Conservation (phyloP, 2,329 filamentous ascomycete genomes). For the Pseudogymnoascus sp. region DNA sequence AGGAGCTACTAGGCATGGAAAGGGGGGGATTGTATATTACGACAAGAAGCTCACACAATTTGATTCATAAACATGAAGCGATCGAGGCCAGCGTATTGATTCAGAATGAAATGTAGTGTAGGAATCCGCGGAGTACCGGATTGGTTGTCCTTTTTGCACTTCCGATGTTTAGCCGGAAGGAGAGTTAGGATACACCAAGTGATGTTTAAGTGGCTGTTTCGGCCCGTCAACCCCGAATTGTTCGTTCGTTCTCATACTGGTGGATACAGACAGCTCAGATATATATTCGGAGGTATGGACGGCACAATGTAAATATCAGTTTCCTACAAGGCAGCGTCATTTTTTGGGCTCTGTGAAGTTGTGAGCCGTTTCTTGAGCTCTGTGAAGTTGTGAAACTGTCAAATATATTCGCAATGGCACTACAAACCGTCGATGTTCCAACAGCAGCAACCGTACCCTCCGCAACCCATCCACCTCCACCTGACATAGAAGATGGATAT, state of each 20-base stretch:
- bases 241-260: not conserved
- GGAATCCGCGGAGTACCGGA: not conserved
- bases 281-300: constrained; percentile 2
- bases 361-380: not conserved
- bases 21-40: not conserved
- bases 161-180: not conserved
- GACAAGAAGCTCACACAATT: not conserved
- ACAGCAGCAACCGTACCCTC: not conserved
- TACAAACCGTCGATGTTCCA: not conserved
- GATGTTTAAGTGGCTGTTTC: not conserved
- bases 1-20: not conserved
- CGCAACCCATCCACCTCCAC: not conserved
- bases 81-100: not conserved
- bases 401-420: not conserved
- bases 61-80: not conserved
- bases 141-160: not conserved
- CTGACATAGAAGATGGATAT: not conserved
- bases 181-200: not conserved
- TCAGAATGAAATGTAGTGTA: not conserved
- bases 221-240: not conserved
- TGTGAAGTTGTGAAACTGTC: not conserved
- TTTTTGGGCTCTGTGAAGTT: not conserved
- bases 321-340: not conserved
- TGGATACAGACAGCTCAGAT: not conserved
- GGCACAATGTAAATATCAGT: not conserved